phyloP scores from a whole-genome alignment of 2,329 filamentous ascomycete genomes.

The Alternaria gaisen region DNA sequence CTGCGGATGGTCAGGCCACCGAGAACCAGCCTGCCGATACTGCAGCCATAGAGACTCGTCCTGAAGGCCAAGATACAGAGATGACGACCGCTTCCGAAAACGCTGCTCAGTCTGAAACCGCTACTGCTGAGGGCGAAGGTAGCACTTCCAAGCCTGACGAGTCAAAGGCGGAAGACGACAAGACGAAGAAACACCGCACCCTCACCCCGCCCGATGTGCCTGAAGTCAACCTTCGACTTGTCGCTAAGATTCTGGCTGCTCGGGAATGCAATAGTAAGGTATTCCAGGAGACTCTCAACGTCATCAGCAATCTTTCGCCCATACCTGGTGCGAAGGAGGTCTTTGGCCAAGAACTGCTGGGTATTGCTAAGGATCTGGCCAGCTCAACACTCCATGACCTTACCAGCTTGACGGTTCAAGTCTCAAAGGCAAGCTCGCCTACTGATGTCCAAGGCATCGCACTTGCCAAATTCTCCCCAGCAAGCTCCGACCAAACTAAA shows the following conservation, averaged over 20 bases:
- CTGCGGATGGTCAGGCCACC: conserved; percentile 29
- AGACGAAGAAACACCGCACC: conserved; percentile 65
- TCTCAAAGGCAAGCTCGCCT: conserved; percentile 83
- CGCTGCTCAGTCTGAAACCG: conserved; percentile 46
- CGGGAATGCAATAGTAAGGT: conserved; percentile 97
- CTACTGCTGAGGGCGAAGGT: conserved; percentile 28
- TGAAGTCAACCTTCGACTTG: conserved; percentile 85
- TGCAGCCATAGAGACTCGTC: conserved; percentile 18
- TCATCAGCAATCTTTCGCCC: conserved; percentile 97
- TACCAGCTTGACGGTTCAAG: conserved; percentile 83
- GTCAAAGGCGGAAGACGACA: conserved; percentile 36
- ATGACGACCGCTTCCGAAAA: conserved; percentile 47
- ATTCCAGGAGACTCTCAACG: conserved; percentile 95
- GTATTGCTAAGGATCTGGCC: conserved; percentile 84
- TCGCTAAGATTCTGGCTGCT: conserved; percentile 96
- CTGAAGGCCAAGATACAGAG: conserved; percentile 35
- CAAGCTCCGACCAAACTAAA: conserved; percentile 96
- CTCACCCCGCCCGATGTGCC: conserved; percentile 86
- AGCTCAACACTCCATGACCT: conserved; percentile 86
- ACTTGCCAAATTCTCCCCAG: conserved; percentile 92
- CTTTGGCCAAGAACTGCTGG: conserved; percentile 92
- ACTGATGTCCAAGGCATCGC: conserved; percentile 96
- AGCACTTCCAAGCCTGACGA: conserved; percentile 48
- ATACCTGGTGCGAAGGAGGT: conserved; percentile 89
- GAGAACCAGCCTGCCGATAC: conserved; percentile 30